Evolutionary conservation across 768 basidiomycete species (phyloP), one percentile per base, ranked within the genome.

Genomic region (Boletus sensibilis): DNA sequence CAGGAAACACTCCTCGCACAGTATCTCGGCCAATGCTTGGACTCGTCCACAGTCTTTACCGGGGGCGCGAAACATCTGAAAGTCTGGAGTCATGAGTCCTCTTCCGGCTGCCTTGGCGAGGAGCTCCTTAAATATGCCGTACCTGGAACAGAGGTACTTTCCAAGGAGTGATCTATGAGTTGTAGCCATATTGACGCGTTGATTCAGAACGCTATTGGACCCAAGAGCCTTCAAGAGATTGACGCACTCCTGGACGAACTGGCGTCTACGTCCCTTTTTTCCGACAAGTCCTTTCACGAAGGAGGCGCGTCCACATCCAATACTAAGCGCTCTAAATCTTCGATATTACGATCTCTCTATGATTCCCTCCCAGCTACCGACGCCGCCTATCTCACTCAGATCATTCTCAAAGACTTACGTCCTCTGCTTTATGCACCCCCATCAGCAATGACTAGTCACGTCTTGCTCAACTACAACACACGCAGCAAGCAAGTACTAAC

Each of bases 401-500:
- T 96, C 59, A 89, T 98, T 56, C 80, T 96, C 35, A 90, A 89
- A 59, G 94, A 98, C 68, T 74, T 98, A 0, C 81, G 86, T 29
- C 92, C 93, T 9, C 68, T 95, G 1, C 68, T 94, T 1, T 90
- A 90, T 60, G 87, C 91, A 3, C 74, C 87, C 0, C 78, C 79
- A 14, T 76, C 69, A 7, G 46, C 73, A 33, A 74, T 70, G 21
- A 78, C 80, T 62, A 79, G 76, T 21, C 69, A 70, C 25, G 80
- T 81, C 39, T 68, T 92, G 43, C 73, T 76, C 47, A 65, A 79
- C 52, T 84, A 80, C 73, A 85, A 90, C 62, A 74, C 79, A 46
- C 74, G 77, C 21, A 77, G 88, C 14, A 76, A 86, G 57, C 71
- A 75, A 42, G 71, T 79, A 62, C 74, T 97, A 2, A 79, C 78